Conservation (phyloP, 306 rosid genomes). For the Cicer pinnatifidum region DNA sequence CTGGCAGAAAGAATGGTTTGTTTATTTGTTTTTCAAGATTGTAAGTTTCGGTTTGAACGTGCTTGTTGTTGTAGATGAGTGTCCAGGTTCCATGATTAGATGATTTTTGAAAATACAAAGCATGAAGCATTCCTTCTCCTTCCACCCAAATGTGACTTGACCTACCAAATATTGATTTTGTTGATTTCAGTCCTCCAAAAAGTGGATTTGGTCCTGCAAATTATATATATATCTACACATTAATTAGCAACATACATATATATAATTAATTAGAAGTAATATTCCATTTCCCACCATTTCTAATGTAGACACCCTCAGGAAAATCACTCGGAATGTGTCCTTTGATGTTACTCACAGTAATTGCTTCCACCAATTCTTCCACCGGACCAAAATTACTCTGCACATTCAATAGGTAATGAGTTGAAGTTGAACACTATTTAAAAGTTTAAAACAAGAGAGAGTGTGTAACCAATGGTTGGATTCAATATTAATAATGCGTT, state of each 20-base stretch:
- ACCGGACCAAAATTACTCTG: slow-evolving; percentile 65
- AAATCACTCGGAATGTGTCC: slow-evolving; percentile 64
- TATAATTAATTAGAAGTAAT: no score
- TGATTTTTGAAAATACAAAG: slow-evolving; percentile 53
- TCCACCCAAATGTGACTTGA: slow-evolving; percentile 70
- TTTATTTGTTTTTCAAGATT: slow-evolving; percentile 58
- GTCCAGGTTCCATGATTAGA: slow-evolving; percentile 48
- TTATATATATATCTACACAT: background rate
- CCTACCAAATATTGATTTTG: slow-evolving; percentile 64
- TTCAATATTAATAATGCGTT: no score
- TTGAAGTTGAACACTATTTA: background rate
- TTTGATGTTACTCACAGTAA: slow-evolving; percentile 44
- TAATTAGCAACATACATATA: background rate
- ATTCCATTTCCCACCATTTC: slow-evolving; percentile 56
- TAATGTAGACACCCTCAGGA: slow-evolving; percentile 65
- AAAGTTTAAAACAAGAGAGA: no score
- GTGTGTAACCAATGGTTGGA: no score
- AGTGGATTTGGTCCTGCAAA: slow-evolving; percentile 74
- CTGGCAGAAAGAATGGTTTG: slow-evolving; percentile 68
- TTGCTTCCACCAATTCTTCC: slow-evolving; percentile 60
- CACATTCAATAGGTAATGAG: background rate
- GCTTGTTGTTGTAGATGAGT: slow-evolving; percentile 61
- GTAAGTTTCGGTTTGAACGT: slow-evolving; percentile 66
- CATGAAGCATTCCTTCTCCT: slow-evolving; percentile 92
- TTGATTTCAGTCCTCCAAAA: slow-evolving; percentile 72